Conservation (phyloP, 495 filamentous ascomycete species). For the Sporormia fimetaria region DNA sequence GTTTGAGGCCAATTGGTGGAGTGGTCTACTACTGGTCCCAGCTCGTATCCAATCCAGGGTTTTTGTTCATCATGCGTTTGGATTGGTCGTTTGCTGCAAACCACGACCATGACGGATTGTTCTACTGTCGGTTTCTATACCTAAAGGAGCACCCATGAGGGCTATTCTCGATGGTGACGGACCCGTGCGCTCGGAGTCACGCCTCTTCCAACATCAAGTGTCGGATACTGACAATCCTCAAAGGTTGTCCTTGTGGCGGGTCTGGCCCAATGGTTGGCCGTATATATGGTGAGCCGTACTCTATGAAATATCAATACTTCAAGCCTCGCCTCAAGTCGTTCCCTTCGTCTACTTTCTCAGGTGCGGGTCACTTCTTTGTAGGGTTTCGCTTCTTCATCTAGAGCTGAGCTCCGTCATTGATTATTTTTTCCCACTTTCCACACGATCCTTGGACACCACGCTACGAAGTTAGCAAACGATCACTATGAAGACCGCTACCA, state of each 20-base stretch:
- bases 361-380: constrained; percentile 23
- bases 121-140: constrained; percentile 5
- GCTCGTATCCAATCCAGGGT: constrained; percentile 4
- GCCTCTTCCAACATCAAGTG: constrained; percentile 17
- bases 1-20: constrained; percentile 15
- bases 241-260: background rate
- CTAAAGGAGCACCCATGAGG: too few relatives aligned
- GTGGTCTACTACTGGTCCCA: constrained; percentile 1
- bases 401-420: constrained; percentile 26
- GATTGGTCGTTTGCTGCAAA: constrained; percentile 17
- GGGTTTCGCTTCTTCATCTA: constrained; percentile 11
- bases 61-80: constrained; percentile 20
- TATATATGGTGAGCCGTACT: background rate
- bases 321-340: background rate
- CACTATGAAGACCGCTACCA: constrained; percentile 22
- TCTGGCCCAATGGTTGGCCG: background rate
- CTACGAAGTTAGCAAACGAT: background rate
- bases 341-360: constrained; percentile 7
- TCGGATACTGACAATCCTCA: constrained; percentile 10
- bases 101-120: constrained; percentile 1
- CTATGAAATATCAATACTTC: constrained; percentile 10
- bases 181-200: constrained; percentile 6
- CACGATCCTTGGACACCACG: constrained; percentile 4
- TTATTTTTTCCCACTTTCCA: constrained; percentile 15
- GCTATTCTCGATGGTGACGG: too few relatives aligned